A percentile compares a stretch with the other conserved stretches of the same genome.
These are phyloP conservation scores for Penicillium flavigenum DNA, from an alignment of 495 filamentous ascomycete genomes.

Conservation along the genomic window DNA sequence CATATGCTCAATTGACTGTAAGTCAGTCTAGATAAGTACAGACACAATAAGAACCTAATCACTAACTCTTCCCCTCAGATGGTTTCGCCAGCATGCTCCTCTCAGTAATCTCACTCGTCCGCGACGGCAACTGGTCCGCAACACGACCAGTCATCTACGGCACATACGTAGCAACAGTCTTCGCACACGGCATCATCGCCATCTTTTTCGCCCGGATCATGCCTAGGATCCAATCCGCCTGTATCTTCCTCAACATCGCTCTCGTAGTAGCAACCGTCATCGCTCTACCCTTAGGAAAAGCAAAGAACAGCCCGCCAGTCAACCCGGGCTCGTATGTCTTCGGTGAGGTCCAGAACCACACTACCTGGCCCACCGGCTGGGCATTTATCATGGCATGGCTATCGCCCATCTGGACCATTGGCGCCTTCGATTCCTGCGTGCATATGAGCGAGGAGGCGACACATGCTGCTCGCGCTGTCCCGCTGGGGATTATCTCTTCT, in stretches of 20 bases:
- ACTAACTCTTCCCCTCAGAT: slow-evolving; percentile 29
- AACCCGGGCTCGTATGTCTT: slow-evolving; percentile 44
- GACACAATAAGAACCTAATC: not conserved
- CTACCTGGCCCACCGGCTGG: slow-evolving; percentile 61
- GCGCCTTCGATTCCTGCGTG: slow-evolving; percentile 53
- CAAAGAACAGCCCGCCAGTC: slow-evolving; percentile 30
- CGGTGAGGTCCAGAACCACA: slow-evolving; percentile 51
- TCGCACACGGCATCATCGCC: slow-evolving; percentile 58
- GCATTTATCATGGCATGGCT: slow-evolving; percentile 67
- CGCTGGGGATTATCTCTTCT: slow-evolving; percentile 56
- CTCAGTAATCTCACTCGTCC: slow-evolving; percentile 58
- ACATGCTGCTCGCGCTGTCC: slow-evolving; percentile 62
- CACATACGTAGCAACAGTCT: slow-evolving; percentile 59
- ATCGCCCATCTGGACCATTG: slow-evolving; percentile 67
- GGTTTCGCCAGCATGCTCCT: slow-evolving; percentile 54
- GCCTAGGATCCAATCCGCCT: slow-evolving; percentile 63
- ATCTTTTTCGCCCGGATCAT: slow-evolving; percentile 57
- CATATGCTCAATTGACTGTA: slow-evolving; percentile 60
- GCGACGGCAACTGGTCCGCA: slow-evolving; percentile 63
- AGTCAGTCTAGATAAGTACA: not conserved
- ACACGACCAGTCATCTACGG: slow-evolving; percentile 60
- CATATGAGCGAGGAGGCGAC: slow-evolving; percentile 66
- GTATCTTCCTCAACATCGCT: slow-evolving; percentile 61
- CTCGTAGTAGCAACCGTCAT: slow-evolving; percentile 65
- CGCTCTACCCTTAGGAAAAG: slow-evolving; percentile 60